Evolutionary conservation across 129 eudicot species (phyloP).

Genomic region (Helianthus tuberosus): DNA sequence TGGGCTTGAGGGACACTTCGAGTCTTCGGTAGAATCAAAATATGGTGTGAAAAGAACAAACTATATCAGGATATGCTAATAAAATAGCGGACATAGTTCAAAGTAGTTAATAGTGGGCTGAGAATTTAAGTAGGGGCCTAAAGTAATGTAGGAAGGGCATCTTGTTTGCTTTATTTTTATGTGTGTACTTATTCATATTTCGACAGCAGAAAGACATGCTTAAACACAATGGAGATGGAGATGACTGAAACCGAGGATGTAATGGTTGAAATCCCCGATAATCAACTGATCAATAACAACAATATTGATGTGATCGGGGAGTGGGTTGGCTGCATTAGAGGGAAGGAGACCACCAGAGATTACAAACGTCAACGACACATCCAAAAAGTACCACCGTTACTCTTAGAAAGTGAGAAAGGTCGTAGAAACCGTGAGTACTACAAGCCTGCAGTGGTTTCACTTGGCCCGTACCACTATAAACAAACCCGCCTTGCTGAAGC

Average conservation of each 20-base stretch:
- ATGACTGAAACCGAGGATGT: constrained; percentile 4
- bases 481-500: background rate
- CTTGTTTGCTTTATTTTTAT: too few species aligned
- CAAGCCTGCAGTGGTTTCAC: constrained; percentile 30
- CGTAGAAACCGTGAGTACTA: constrained; percentile 12
- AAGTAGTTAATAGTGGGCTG: background rate
- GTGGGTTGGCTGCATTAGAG: background rate
- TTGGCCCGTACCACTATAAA: constrained; percentile 35
- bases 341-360: background rate
- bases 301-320: background rate
- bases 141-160: too few species aligned
- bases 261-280: constrained; percentile 4
- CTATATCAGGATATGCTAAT: background rate
- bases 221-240: background rate
- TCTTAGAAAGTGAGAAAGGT: constrained; percentile 13
- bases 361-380: background rate
- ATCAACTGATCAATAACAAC: background rate
- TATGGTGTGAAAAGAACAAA: background rate
- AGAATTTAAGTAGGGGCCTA: background rate
- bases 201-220: background rate
- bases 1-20: too few species aligned
- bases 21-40: too few species aligned
- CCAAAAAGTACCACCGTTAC: constrained; percentile 24
- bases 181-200: background rate
- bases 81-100: background rate